Base-by-base conservation (phyloP, 305 asterid species). In the Caryopteris hybrid region DNA sequence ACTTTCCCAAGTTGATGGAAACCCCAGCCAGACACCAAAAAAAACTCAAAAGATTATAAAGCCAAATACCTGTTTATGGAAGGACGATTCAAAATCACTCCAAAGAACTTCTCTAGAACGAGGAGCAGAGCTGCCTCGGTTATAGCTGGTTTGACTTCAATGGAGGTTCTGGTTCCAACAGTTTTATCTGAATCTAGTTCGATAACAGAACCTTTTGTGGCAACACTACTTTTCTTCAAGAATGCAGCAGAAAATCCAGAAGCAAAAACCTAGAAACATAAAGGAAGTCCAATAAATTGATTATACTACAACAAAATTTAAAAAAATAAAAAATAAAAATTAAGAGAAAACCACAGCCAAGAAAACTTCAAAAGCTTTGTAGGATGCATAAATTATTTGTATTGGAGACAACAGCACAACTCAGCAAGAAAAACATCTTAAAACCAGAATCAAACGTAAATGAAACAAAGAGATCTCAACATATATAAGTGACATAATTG, bases 221-320 rank as follows among this genome's bases (percentile, higher is more conserved):
- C 94, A 68, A 84, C 76, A 74, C 98, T 92, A 41, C 75, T 80
- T 77, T 92, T 92, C 83, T 92, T 92, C 77, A 92, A 70, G 67
- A 92, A 86, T 23, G 96, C 98, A 39, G 95, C 97, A 48, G 96
- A 88, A 76, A 92, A 92, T 47, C 98, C 97, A 18, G 90, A 90
- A 41, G 96, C 98, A 82, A 88, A 92, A 45, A 92, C 97, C 98
- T 92, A 66, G 46, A 80, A 14, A 61, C 9, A 66, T 25, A 46
- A 31, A n/a, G 52, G 31, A 47, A 25, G 45, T 47, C 60, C 52
- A 61, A 8, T 36, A 57, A 56, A 52, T 29, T 22, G 21, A 46
- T 22, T 29, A 51, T 8, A 58, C 14, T 27, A 13, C 17, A 20
- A 56, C 5, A 25, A 43, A 16, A 76, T 41, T 27, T 23, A 48